Percentiles rank a stretch among this genome's conserved stretches.
These are phyloP conservation scores for Pyrenopolyporus hunteri DNA, from an alignment of 495 filamentous ascomycete genomes.

Conservation along the genomic window DNA sequence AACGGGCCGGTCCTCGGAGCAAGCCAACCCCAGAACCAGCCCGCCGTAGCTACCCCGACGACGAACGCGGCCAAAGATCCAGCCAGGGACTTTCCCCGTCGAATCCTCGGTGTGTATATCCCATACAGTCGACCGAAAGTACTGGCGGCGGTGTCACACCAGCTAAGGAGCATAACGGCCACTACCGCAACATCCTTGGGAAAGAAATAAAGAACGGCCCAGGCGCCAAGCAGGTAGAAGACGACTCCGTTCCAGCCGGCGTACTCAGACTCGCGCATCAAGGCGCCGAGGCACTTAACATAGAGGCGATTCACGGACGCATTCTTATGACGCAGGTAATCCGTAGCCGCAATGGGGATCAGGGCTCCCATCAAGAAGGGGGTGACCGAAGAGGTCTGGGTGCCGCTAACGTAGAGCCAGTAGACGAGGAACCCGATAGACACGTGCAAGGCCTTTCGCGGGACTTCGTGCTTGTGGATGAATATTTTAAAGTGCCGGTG, in stretches of 20 bases:
- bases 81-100: constrained; percentile 88
- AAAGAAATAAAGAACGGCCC: constrained; percentile 81
- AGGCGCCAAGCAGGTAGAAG: constrained; percentile 91
- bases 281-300: constrained; percentile 77
- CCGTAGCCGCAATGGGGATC: constrained; percentile 84
- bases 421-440: constrained; percentile 94
- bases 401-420: constrained; percentile 77
- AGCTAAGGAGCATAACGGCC: constrained; percentile 85
- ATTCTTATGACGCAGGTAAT: constrained; percentile 80
- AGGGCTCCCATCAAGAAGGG: constrained; percentile 82
- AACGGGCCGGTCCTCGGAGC: constrained; percentile 72
- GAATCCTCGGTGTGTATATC: constrained; percentile 81
- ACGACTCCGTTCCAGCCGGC: constrained; percentile 94
- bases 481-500: constrained; percentile 76
- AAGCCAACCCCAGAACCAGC: constrained; percentile 84
- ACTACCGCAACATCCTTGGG: constrained; percentile 95
- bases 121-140: constrained; percentile 90
- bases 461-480: constrained; percentile 79
- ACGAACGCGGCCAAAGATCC: constrained; percentile 83
- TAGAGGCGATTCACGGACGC: constrained; percentile 85
- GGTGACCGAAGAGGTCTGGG: constrained; percentile 75
- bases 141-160: constrained; percentile 97
- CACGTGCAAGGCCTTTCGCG: constrained; percentile 80
- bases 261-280: constrained; percentile 97
- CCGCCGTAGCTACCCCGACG: constrained; percentile 80